Conservation (phyloP, 2,329 filamentous ascomycete genomes). For the Fusarium pseudonygamai region DNA sequence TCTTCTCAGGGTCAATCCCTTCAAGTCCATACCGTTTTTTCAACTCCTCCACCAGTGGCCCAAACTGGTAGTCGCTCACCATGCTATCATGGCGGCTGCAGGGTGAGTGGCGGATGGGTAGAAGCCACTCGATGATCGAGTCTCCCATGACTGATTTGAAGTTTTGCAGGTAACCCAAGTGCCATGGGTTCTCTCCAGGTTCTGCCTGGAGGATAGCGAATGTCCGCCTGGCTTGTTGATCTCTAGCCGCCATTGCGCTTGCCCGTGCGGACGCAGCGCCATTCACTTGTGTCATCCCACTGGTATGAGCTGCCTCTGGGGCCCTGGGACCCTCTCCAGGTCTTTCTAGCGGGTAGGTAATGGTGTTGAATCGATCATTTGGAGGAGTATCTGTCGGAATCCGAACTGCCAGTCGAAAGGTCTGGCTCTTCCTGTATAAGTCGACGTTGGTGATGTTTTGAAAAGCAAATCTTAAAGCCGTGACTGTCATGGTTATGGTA, state of each 20-base stretch:
- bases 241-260: conserved; percentile 45
- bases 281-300: neutral
- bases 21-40: conserved; percentile 52
- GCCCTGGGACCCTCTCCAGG: conserved; percentile 18
- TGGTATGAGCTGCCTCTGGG: conserved; percentile 7
- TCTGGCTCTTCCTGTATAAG: conserved; percentile 69
- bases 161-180: conserved; percentile 76
- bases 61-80: conserved; percentile 74
- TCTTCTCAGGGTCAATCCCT: conserved; percentile 11
- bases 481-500: conserved; percentile 77
- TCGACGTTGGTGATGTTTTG: conserved; percentile 89
- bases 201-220: conserved; percentile 83
- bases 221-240: conserved; percentile 64
- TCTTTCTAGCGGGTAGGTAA: conserved; percentile 66
- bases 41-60: conserved; percentile 67
- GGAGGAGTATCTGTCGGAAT: conserved; percentile 63
- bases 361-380: conserved; percentile 57
- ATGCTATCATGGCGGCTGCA: conserved; percentile 73
- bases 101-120: conserved; percentile 80
- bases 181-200: conserved; percentile 85
- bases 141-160: conserved; percentile 83
- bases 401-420: conserved; percentile 79
- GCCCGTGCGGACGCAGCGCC: conserved; percentile 24
- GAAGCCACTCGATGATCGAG: conserved; percentile 77
- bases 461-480: conserved; percentile 74